Evolutionary conservation across 768 basidiomycete genomes (phyloP), one percentile per base, ranked within the genome.

Genomic region (Rhizopogon salebrosus): DNA sequence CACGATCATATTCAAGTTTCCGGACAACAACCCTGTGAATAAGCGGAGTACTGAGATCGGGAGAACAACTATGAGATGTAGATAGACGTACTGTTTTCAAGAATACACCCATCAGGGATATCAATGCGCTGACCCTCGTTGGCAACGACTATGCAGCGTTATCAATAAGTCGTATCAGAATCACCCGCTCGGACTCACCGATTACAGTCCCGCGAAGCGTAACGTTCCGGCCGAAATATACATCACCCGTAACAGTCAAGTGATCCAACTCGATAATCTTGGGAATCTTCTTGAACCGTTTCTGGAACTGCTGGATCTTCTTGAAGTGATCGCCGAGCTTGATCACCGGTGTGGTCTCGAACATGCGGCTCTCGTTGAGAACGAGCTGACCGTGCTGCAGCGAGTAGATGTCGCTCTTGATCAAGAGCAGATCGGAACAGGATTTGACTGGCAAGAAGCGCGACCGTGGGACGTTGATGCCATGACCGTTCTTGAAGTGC

Each of bases 271-370:
- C 87, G 56, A 83, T 70, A 58, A 87, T 83, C 66, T 79, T 79
- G 34, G 87, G 86, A 52, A 88, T 85, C 66, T 81, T 80, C 72
- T 83, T 83, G 82, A 87, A 87, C 13, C 85, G 79, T 62, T 85
- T 84, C 70, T 86, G 82, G 74, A 87, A 87, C 59, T 82, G 70
- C 48, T 72, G 72, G 52, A 82, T 80, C 78, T 88, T 88, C 77
- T 87, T 88, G 72, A 88, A 88, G 63, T 83, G 78, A 63, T 85
- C 84, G 27, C 85, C 84, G 31, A 87, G 82, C 74, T 88, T 88
- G 71, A 88, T 82, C 54, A 88, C 86, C 2, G 87, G 87, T 2
- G 82, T 80, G 20, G 75, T 76, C 60, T 73, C 73, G 66, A 85
- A 85, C 74, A 83, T 78, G 49, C 82, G 65, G 34, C 71, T 70